Conservation (phyloP, 2,329 filamentous ascomycete genomes). For the Hypoxylon sp. region DNA sequence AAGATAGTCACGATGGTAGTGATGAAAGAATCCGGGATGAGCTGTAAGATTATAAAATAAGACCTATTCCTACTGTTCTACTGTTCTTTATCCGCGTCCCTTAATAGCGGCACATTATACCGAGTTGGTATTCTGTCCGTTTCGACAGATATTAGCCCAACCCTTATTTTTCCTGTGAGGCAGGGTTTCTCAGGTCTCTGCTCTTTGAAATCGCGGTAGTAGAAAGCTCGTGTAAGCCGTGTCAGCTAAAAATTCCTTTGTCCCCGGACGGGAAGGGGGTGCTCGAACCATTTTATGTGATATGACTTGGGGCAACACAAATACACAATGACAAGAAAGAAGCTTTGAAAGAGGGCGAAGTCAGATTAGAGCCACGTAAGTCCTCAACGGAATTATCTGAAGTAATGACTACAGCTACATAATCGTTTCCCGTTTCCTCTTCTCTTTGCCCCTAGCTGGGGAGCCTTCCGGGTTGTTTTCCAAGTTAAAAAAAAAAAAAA, state of each 20-base stretch:
- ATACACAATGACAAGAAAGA: conserved; percentile 30
- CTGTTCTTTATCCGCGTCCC: conserved; percentile 33
- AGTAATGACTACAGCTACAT: conserved; percentile 15
- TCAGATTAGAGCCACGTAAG: conserved; percentile 23
- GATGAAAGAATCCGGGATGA: conserved; percentile 58
- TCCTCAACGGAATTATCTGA: conserved; percentile 2
- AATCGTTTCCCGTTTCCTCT: conserved; percentile 12
- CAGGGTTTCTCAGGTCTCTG: conserved; percentile 2
- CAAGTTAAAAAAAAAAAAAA: conserved; percentile 2
- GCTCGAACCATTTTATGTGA: conserved; percentile 25
- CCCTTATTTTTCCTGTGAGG: conserved; percentile 15
- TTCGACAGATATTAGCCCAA: conserved; percentile 38
- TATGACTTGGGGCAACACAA: conserved; percentile 22
- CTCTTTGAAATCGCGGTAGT: conserved; percentile 21
- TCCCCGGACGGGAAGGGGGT: conserved; percentile 23
- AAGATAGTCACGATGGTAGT: conserved; percentile 42
- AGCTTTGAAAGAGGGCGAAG: not conserved
- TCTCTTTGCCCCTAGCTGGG: not conserved
- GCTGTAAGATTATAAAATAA: conserved; percentile 53
- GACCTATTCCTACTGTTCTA: conserved; percentile 35
- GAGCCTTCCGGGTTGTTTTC: not conserved
- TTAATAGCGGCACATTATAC: conserved; percentile 15
- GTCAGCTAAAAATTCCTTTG: conserved; percentile 40
- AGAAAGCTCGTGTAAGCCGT: conserved; percentile 32
- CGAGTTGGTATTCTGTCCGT: conserved; percentile 35